Evolutionary conservation across 2,329 filamentous ascomycete genomes (phyloP), one percentile per base, ranked within the genome.

Genomic region (Paramyrothecium roridum): DNA sequence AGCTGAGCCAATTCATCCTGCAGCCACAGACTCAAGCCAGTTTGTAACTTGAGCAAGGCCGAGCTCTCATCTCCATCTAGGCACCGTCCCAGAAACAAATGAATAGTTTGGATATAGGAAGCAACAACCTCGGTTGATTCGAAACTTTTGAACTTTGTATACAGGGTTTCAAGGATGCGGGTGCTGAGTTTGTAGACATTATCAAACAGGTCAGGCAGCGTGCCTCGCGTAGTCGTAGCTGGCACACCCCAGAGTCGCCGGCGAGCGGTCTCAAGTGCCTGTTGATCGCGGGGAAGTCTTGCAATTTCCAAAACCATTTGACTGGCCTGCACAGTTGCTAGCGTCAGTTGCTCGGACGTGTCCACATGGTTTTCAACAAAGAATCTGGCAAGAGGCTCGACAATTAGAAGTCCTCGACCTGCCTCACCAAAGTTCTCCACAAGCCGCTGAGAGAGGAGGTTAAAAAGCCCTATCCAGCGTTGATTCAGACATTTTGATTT

Each of bases 381-480:
- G 1, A 70, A 64, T 61, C 83, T 86, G 0, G 89, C 83, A 3
- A 95, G 64, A 1, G 88, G 88, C 57, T 96, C 91, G 43, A 93
- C 76, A 2, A 91, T 78, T 22, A 83, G 81, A 51, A 89, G 76
- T 6, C 86, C 82, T 45, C 87, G 79, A 7, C 85, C 87, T 17
- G 83, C 81, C 58, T 91, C 85, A 3, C 90, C 89, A 52, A 82
- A 82, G 59, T 91, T 85, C 13, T 79, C 73, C 19, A 77, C 80
- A 8, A 87, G 81, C 52, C 83, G 81, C 10, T 78, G 71, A 3
- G 82, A 74, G 10, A 90, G 72, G 1, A 77, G 70, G 10, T 80
- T 73, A 52, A 90, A 84, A 1, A 93, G 73, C 0, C 76, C 68
- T 23, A 75, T 66, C 82, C 82, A 85, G 8, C 73, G 66, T 17